Percentiles rank a stretch among this genome's conserved stretches.
phyloP scores from a whole-genome alignment of 257 asterid species.

The Solanum medicagineum region DNA sequence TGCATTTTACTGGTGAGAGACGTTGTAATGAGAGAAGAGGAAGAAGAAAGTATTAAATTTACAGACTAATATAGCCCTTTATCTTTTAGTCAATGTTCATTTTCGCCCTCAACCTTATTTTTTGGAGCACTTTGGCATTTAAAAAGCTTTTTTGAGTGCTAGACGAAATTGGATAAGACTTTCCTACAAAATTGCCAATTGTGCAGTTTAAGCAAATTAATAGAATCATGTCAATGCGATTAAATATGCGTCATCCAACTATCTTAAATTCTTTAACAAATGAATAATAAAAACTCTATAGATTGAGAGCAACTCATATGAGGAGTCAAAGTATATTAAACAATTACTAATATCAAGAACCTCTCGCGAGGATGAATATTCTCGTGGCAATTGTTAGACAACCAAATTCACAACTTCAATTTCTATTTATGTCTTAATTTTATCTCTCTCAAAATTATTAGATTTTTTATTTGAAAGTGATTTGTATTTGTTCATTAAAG shows the following conservation, averaged over 20 bases:
- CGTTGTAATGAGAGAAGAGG: neutral
- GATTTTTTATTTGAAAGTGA: neutral
- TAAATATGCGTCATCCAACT: too few relatives aligned
- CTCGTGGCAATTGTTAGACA: neutral
- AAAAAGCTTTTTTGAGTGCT: too few relatives aligned
- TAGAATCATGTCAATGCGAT: too few relatives aligned
- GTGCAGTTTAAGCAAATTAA: too few relatives aligned
- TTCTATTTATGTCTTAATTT: accelerated
- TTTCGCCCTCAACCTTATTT: neutral
- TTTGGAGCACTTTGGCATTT: too few relatives aligned
- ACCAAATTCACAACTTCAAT: neutral
- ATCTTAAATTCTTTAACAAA: neutral
- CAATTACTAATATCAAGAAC: neutral
- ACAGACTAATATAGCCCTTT: neutral
- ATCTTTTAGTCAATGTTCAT: neutral
- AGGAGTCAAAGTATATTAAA: neutral
- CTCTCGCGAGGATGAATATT: accelerated
- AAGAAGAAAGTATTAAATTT: neutral
- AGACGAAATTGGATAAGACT: too few relatives aligned
- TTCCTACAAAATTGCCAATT: too few relatives aligned
- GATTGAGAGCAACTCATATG: neutral
- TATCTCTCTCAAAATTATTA: neutral
- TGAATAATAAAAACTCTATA: neutral
- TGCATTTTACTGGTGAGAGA: constrained; percentile 10
- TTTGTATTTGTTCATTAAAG: neutral